Evolutionary conservation across 2,329 filamentous ascomycete genomes (phyloP).

Genomic region (Alternaria incomplexa): DNA sequence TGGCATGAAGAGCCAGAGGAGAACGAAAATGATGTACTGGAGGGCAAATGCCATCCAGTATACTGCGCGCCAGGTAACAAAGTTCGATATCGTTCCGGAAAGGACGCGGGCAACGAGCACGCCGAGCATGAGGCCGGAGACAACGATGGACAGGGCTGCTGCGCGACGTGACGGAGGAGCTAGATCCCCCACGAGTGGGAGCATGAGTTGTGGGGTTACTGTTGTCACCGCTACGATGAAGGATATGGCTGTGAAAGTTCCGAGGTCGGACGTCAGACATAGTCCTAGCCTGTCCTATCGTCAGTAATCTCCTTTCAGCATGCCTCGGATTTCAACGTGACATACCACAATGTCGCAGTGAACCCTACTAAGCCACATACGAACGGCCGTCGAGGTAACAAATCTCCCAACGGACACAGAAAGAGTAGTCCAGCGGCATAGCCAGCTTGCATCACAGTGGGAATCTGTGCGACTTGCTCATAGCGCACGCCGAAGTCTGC

Average conservation of each 20-base stretch:
- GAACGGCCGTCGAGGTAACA: constrained; percentile 70
- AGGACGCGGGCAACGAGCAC: constrained; percentile 78
- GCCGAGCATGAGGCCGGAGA: constrained; percentile 76
- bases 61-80: constrained; percentile 74
- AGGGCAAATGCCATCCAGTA: constrained; percentile 79
- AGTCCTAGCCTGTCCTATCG: constrained; percentile 60
- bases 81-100: constrained; percentile 76
- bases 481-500: constrained; percentile 73
- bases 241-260: constrained; percentile 70
- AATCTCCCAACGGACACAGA: constrained; percentile 76
- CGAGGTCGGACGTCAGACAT: constrained; percentile 70
- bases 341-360: constrained; percentile 71
- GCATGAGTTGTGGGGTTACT: constrained; percentile 76
- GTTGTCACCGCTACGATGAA: constrained; percentile 79
- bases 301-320: not conserved
- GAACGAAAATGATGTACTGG: constrained; percentile 69
- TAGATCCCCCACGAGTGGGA: constrained; percentile 79
- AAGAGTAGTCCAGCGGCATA: constrained; percentile 77
- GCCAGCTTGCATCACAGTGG: constrained; percentile 79
- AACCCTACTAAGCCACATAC: constrained; percentile 70
- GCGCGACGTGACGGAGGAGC: constrained; percentile 72
- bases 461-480: constrained; percentile 70
- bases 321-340: constrained; percentile 1
- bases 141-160: constrained; percentile 73
- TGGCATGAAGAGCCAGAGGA: constrained; percentile 77